Evolutionary conservation across 169 alveolate genomes (phyloP), one percentile per base, ranked within the genome.

Genomic region (Toxoplasma gondii): DNA sequence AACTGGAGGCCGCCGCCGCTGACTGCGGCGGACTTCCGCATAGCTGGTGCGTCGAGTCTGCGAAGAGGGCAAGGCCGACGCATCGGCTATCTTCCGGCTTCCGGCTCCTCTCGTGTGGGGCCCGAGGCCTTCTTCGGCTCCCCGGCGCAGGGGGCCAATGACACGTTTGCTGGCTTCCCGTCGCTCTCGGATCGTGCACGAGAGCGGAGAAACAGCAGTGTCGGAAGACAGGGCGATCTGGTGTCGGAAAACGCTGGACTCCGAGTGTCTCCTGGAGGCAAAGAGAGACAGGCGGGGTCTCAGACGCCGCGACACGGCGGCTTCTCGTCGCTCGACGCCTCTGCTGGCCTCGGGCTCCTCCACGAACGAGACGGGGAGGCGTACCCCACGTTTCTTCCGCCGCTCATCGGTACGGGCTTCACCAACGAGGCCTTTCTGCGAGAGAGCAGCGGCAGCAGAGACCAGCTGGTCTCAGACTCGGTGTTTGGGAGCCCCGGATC

Each of bases 371-470:
- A 27, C 29, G 74, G 74, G n/a, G 74, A 64, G 67, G 54, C 88
- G 54, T 82, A 43, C 67, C 64, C 90, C 54, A 43, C 64, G 53
- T 82, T 82, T 41, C 90, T 82, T 22, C 90, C 90, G 5, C 90
- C 90, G 27, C 67, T 43, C 41, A 41, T 82, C 4, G 90, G 90
- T 1, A 82, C 90, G 54, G 90, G 90, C 53, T 82, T 82, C 90
- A 43, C 67, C 31, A 82, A 36, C 29, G 90, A 82, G 36, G 90
- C 90, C 10, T 82, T 82, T 41, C 90, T 82, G 34, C n/a, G 90
- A 67, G 90, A 38, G 19, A 82, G 90, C 90, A 82, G 90, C 38
- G 67, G 90, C 53, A 82, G 90, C 67, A 7, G 90, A 43, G 90
- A 82, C 24, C 67, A 17, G 34, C 67, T 43, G 41, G 24, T 29